These are phyloP conservation scores for Nitzschia sp. DNA, from an alignment of 108 stramenopile genomes.

Conservation along the genomic window DNA sequence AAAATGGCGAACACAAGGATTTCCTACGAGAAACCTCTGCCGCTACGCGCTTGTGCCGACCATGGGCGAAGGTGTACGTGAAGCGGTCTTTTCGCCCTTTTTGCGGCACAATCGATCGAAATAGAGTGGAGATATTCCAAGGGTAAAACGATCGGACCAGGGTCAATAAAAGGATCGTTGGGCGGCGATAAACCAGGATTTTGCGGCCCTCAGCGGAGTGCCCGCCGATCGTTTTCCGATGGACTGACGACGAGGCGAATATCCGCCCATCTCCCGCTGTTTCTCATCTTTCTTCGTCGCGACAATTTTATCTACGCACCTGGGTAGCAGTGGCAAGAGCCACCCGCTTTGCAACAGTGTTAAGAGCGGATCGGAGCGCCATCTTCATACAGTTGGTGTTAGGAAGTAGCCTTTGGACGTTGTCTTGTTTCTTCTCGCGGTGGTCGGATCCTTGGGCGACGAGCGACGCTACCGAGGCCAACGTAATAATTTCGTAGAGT, in stretches of 20 bases:
- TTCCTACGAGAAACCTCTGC: not conserved
- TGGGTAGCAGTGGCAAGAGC: constrained; percentile 77
- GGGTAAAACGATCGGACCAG: no score
- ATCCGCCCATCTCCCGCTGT: not conserved
- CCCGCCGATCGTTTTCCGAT: not conserved
- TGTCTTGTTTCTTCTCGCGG: not conserved
- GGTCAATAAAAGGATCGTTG: no score
- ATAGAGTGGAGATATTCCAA: no score
- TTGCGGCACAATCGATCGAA: no score
- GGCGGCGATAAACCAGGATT: no score
- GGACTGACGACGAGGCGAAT: not conserved
- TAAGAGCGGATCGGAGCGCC: constrained; percentile 80
- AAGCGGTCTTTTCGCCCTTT: no score
- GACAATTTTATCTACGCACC: constrained; percentile 46
- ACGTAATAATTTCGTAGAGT: no score
- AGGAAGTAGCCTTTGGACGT: not conserved
- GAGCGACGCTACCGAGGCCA: not conserved
- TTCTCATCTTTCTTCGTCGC: not conserved
- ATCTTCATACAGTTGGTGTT: constrained; percentile 41
- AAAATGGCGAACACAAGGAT: constrained; percentile 1
- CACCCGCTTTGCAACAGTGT: constrained; percentile 71
- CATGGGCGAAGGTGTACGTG: not conserved
- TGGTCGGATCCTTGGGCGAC: not conserved
- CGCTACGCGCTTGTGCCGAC: constrained; percentile 3
- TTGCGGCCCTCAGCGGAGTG: not conserved